Evolutionary conservation across 768 basidiomycete genomes (phyloP).

Genomic region (Sporobolomyces phaffii): DNA sequence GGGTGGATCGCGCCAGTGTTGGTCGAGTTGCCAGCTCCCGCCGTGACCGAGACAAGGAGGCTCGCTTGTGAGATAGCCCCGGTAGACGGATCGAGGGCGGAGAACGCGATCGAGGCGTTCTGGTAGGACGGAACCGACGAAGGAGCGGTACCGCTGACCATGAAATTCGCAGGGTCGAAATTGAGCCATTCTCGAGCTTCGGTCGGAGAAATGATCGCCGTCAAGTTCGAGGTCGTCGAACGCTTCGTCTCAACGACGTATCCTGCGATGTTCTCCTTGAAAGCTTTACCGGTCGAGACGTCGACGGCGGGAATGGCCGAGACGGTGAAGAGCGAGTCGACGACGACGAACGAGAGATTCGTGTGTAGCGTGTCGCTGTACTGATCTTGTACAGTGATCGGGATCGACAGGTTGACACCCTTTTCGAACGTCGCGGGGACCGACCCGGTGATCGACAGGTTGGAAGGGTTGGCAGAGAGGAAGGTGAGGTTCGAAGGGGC

Average conservation of each 20-base stretch:
- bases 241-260: conserved; percentile 28
- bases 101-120: conserved; percentile 36
- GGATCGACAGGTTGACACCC: conserved; percentile 50
- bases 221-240: conserved; percentile 8
- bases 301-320: conserved; percentile 31
- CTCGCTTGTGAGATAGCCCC: conserved; percentile 21
- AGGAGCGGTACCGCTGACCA: conserved; percentile 38
- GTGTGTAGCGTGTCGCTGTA: conserved; percentile 63
- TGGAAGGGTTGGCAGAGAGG: conserved; percentile 55
- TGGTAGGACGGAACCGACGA: background rate
- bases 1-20: conserved; percentile 1
- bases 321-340: conserved; percentile 64
- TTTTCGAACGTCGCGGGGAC: conserved; percentile 53
- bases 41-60: conserved; percentile 28
- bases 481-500: conserved; percentile 51
- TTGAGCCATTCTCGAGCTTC: conserved; percentile 33
- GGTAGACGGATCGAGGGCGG: conserved; percentile 10
- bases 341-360: conserved; percentile 60
- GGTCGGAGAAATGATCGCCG: conserved; percentile 30
- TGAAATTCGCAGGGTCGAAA: conserved; percentile 28
- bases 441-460: conserved; percentile 60
- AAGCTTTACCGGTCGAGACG: conserved; percentile 31
- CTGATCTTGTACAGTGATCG: conserved; percentile 58
- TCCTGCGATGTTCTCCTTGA: conserved; percentile 31
- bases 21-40: conserved; percentile 4